Conservation (phyloP, 2,329 filamentous ascomycete genomes). For the Diaporthe sp. region DNA sequence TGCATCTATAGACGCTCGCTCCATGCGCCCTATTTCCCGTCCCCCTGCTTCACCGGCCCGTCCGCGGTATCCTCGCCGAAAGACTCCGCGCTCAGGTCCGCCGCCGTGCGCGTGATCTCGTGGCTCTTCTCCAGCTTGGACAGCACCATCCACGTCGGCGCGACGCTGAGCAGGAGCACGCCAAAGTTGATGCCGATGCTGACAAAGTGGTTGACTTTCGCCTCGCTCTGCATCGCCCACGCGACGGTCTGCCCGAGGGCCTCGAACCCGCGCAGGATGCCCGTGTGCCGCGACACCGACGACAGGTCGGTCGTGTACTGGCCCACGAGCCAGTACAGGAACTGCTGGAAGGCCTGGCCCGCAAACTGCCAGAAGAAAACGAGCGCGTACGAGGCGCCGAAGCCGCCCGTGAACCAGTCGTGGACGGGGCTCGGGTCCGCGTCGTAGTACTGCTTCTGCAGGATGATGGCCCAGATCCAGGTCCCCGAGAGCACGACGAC, state of each 20-base stretch:
- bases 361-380: constrained; percentile 76
- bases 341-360: constrained; percentile 52
- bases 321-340: constrained; percentile 51
- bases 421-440: constrained; percentile 47
- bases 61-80: background rate
- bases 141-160: constrained; percentile 50
- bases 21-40: background rate
- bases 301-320: constrained; percentile 51
- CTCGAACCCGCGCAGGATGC: constrained; percentile 50
- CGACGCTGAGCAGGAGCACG: constrained; percentile 47
- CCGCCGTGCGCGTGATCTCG: constrained; percentile 42
- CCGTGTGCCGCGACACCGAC: constrained; percentile 50
- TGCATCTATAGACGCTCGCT: background rate
- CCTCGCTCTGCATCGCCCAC: constrained; percentile 52
- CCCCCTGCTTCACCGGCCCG: background rate
- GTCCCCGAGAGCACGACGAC: constrained; percentile 49
- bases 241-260: constrained; percentile 51
- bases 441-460: constrained; percentile 51
- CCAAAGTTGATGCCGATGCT: constrained; percentile 52
- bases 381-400: constrained; percentile 73
- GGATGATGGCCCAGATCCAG: constrained; percentile 50
- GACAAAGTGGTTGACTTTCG: constrained; percentile 51
- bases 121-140: constrained; percentile 49
- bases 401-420: constrained; percentile 60
- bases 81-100: constrained; percentile 2